A percentile compares a stretch with the other conserved stretches of the same genome.
phyloP scores from a whole-genome alignment of 2,329 filamentous ascomycete species.

The Teratosphaeria pseudoeucalypti region DNA sequence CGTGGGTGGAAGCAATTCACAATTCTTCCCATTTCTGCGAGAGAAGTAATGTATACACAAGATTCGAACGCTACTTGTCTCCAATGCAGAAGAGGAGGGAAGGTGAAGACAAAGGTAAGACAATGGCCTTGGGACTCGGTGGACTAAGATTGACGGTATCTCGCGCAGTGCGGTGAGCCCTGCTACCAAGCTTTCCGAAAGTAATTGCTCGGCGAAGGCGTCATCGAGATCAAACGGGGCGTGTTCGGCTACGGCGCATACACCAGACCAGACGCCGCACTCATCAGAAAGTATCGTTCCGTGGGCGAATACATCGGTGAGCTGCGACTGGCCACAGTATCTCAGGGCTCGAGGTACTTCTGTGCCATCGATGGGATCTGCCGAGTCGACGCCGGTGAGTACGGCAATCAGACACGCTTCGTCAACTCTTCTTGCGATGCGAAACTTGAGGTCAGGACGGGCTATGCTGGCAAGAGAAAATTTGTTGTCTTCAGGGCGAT shows the following conservation, averaged over 20 bases:
- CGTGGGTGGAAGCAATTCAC: neutral
- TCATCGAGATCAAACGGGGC: conserved; percentile 3
- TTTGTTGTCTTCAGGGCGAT: conserved; percentile 3
- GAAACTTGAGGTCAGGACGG: neutral
- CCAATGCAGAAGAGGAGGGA: neutral
- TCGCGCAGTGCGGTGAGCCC: neutral
- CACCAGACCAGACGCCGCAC: neutral
- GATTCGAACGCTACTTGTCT: neutral
- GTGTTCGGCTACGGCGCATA: conserved; percentile 4
- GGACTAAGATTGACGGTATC: neutral
- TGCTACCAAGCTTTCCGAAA: neutral
- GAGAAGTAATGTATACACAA: neutral
- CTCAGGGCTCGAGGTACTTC: neutral
- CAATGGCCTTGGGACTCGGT: neutral
- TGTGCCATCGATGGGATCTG: neutral
- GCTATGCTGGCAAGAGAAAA: conserved; percentile 1
- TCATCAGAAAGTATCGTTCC: conserved; percentile 4
- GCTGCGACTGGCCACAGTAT: neutral
- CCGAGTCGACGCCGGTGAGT: conserved; percentile 2
- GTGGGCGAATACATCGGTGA: conserved; percentile 7
- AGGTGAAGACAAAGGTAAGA: neutral
- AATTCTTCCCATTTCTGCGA: neutral
- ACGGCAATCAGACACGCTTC: conserved; percentile 7
- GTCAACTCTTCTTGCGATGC: conserved; percentile 6
- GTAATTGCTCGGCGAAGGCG: neutral